These are phyloP conservation scores for Chrysosporium keratinophilum DNA, from an alignment of 2,329 filamentous ascomycete genomes.

Conservation along the genomic window DNA sequence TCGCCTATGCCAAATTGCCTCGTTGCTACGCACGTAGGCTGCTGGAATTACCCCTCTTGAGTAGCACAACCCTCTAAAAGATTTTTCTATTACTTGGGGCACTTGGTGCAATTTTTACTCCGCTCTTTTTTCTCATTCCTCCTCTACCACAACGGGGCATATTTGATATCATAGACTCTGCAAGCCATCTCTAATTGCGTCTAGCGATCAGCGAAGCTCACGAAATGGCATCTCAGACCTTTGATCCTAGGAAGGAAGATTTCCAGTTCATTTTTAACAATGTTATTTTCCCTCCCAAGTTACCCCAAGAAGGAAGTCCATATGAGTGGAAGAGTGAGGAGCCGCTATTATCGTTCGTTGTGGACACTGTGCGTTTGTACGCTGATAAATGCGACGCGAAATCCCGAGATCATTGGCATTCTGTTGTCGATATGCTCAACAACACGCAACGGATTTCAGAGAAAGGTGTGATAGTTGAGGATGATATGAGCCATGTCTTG, in stretches of 20 bases:
- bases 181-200: too few species aligned
- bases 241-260: not conserved
- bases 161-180: too few species aligned
- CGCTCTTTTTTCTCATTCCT: too few species aligned
- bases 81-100: not conserved
- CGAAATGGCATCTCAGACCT: not conserved
- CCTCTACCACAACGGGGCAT: too few species aligned
- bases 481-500: not conserved
- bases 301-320: slow-evolving; percentile 35
- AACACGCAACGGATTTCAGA: not conserved
- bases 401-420: not conserved
- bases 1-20: not conserved
- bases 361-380: not conserved
- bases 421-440: not conserved
- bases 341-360: not conserved
- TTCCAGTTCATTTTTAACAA: slow-evolving; percentile 32
- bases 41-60: not conserved
- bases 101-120: not conserved
- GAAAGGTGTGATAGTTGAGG: not conserved
- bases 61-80: not conserved
- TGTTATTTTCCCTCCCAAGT: slow-evolving; percentile 41
- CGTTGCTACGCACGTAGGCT: not conserved
- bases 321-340: slow-evolving; percentile 17
- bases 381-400: not conserved
- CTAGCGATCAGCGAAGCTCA: not conserved